phyloP scores from a whole-genome alignment of 768 basidiomycete genomes.

The Psilocybe subaeruginosa region DNA sequence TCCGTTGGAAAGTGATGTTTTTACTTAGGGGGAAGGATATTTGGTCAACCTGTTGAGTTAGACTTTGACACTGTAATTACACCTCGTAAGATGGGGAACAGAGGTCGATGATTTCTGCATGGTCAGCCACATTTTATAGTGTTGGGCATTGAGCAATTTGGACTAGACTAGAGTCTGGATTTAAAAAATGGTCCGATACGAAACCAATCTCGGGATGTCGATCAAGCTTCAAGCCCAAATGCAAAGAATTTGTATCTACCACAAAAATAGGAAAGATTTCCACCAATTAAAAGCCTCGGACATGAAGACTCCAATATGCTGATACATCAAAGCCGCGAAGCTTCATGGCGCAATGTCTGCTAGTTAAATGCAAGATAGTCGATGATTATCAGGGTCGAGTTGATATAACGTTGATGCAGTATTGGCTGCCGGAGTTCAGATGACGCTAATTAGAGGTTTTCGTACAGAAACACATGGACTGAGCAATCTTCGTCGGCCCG shows the following conservation, averaged over 20 bases:
- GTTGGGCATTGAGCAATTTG: background rate
- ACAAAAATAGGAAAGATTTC: background rate
- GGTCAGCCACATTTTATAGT: background rate
- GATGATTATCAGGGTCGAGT: background rate
- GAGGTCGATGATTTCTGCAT: background rate
- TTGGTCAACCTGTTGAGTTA: too few relatives aligned
- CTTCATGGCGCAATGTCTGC: background rate
- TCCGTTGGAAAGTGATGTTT: background rate
- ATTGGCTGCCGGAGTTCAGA: background rate
- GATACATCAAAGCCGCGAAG: background rate
- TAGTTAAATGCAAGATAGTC: background rate
- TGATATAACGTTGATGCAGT: background rate
- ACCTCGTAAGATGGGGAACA: background rate
- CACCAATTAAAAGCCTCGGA: constrained; percentile 10
- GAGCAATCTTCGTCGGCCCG: too few relatives aligned
- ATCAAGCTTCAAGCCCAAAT: background rate
- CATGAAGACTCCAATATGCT: background rate
- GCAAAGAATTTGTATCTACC: background rate
- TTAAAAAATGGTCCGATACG: background rate
- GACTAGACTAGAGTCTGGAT: background rate
- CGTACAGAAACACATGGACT: background rate
- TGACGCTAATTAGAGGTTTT: background rate
- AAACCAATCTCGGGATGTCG: background rate
- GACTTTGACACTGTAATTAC: too few relatives aligned
- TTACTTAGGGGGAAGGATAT: too few relatives aligned